A percentile compares a stretch with the other conserved stretches of the same genome.
These are phyloP conservation scores for Cladorrhinum samala DNA, from an alignment of 495 filamentous ascomycete species.

Conservation along the genomic window DNA sequence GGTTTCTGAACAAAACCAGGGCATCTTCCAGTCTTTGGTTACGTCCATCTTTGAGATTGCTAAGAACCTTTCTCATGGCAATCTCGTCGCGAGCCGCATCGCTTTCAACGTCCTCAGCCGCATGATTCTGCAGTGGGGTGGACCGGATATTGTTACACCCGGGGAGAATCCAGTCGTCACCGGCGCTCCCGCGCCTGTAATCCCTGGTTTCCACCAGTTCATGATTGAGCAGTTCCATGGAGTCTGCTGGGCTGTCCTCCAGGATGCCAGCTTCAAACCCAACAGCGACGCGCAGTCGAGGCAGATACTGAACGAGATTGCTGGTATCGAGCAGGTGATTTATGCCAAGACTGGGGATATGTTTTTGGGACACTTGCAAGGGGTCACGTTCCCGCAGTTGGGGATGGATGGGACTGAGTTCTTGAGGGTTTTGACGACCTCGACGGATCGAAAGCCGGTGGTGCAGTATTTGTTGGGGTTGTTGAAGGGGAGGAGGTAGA, in stretches of 20 bases:
- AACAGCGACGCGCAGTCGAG: constrained; percentile 74
- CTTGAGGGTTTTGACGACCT: constrained; percentile 43
- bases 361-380: constrained; percentile 45
- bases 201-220: constrained; percentile 90
- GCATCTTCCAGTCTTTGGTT: constrained; percentile 78
- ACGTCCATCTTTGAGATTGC: constrained; percentile 77
- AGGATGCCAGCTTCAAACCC: constrained; percentile 66
- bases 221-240: constrained; percentile 84
- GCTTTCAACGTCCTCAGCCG: constrained; percentile 71
- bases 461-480: constrained; percentile 42
- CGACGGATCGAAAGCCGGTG: constrained; percentile 43
- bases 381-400: constrained; percentile 42
- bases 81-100: constrained; percentile 69
- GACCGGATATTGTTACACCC: constrained; percentile 61
- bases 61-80: constrained; percentile 57
- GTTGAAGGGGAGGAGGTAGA: constrained; percentile 32
- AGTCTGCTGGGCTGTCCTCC: constrained; percentile 78
- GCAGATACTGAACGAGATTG: constrained; percentile 78
- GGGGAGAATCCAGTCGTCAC: constrained; percentile 39
- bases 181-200: constrained; percentile 38
- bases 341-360: constrained; percentile 72
- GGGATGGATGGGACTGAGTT: constrained; percentile 45
- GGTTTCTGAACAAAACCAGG: constrained; percentile 81
- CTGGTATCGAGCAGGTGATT: constrained; percentile 75
- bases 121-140: constrained; percentile 82